phyloP scores from a whole-genome alignment of 2,329 filamentous ascomycete genomes.

The Parastagonospora nodorum region DNA sequence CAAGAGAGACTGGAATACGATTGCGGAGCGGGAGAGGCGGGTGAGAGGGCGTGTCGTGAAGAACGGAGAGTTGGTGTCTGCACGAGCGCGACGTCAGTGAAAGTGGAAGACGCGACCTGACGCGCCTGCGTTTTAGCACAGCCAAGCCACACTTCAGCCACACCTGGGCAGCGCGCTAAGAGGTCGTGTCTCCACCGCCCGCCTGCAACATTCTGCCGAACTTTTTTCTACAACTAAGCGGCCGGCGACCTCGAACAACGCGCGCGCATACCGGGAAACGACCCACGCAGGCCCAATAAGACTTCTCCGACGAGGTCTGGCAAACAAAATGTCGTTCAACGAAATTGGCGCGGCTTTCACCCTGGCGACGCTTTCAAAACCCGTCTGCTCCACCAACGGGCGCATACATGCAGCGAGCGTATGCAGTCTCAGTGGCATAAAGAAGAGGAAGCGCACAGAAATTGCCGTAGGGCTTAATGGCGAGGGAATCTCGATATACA shows the following conservation, averaged over 20 bases:
- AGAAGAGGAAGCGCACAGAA: conserved; percentile 67
- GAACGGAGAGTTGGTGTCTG: not conserved
- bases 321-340: conserved; percentile 42
- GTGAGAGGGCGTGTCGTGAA: not conserved
- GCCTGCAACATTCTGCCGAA: too few relatives aligned
- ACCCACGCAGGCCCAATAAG: conserved; percentile 26
- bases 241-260: conserved; percentile 11
- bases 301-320: conserved; percentile 23
- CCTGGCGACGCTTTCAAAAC: conserved; percentile 51
- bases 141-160: not conserved
- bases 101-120: conserved; percentile 14
- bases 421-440: conserved; percentile 58
- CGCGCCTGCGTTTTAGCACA: conserved; percentile 6
- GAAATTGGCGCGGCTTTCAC: conserved; percentile 47
- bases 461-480: conserved; percentile 64
- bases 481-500: conserved; percentile 66
- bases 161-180: conserved; percentile 14
- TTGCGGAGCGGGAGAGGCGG: not conserved
- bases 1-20: not conserved
- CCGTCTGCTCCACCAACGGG: conserved; percentile 48
- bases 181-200: conserved; percentile 16
- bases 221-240: conserved; percentile 27
- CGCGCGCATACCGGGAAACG: conserved; percentile 20
- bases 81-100: conserved; percentile 7
- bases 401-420: conserved; percentile 53